Evolutionary conservation across 257 asterid genomes (phyloP), one percentile per base, ranked within the genome.

Genomic region (Mentha longifolia): DNA sequence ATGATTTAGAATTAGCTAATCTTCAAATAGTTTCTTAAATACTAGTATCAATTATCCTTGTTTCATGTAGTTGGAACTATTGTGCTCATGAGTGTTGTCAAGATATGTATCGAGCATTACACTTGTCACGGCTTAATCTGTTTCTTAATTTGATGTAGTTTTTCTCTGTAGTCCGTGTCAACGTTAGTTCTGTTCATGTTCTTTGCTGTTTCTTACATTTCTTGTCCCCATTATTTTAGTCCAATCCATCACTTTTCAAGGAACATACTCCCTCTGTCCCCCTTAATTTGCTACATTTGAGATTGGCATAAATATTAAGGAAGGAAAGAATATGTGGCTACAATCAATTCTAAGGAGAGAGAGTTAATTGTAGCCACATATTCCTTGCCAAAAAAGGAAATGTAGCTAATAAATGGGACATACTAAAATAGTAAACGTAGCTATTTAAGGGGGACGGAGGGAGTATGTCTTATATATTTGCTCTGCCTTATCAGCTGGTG

Each of bases 71-170:
- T 35, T 61, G 50, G 9, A 45, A 49, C 25, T 58, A 30, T 58
- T 25, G 25, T 56, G 16, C 12, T 25, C 12, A 17, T 22, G 28
- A 17, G 71, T 31, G 49, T 49, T 50, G 17, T 13, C 52, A 51
- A 35, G 49, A 56, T 56, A 56, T 56, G 54, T 43, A 52, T 20
- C 33, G n/a, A 70, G 57, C 56, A 39, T 56, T 25, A 58, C 33
- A 42, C 16, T 14, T 5, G 20, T 43, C 35, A 11, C 28, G 9
- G 30, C 68, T 43, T 47, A 17, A 37, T 50, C 62, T 50, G 15
- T n/a, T 63, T 15, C 33, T 15, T 22, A 17, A 12, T 19, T 30
- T 25, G 16, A 5, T 30, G 2, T 20, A 19, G 17, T 60, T 31
- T 17, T 62, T 46, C 55, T 8, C 47, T 42, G 12, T 11, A 42